A percentile compares a stretch with the other conserved stretches of the same genome.
phyloP scores from a whole-genome alignment of 345 rosid species.

The Nephelium lappaceum region DNA sequence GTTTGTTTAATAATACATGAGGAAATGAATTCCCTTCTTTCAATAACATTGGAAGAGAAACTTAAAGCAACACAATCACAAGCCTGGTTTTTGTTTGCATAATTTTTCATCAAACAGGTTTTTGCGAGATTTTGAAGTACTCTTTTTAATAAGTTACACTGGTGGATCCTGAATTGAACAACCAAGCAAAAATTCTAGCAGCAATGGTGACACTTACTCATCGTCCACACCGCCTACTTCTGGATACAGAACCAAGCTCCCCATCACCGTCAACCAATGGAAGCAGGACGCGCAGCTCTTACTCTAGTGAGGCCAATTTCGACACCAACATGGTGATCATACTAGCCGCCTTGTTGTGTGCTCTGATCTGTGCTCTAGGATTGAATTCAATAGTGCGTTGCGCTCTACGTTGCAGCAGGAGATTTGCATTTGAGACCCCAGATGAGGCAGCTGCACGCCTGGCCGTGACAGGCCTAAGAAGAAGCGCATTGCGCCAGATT shows the following conservation, averaged over 20 bases:
- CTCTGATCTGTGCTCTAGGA: slow-evolving; percentile 62
- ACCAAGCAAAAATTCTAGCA: not conserved
- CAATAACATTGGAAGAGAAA: slow-evolving; percentile 25
- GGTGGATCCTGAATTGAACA: not conserved
- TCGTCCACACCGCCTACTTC: slow-evolving; percentile 48
- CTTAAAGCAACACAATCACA: slow-evolving; percentile 15
- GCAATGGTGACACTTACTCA: slow-evolving; percentile 30
- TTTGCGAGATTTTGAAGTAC: not conserved
- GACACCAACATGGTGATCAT: slow-evolving; percentile 84
- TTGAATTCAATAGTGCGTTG: slow-evolving; percentile 65
- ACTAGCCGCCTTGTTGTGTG: slow-evolving; percentile 69
- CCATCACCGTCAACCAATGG: slow-evolving; percentile 25
- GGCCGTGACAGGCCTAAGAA: slow-evolving; percentile 53
- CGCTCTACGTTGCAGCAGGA: slow-evolving; percentile 58
- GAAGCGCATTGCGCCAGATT: slow-evolving; percentile 56
- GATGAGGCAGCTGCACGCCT: slow-evolving; percentile 38
- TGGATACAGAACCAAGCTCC: slow-evolving; percentile 28
- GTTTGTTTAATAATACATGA: slow-evolving; percentile 13
- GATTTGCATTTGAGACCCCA: slow-evolving; percentile 41
- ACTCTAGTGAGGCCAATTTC: slow-evolving; percentile 49
- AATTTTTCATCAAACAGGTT: slow-evolving; percentile 11
- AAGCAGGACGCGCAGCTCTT: slow-evolving; percentile 24
- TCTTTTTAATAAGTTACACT: not conserved
- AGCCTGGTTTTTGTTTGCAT: slow-evolving; percentile 21
- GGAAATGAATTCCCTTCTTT: slow-evolving; percentile 40